Percentiles rank a stretch among this genome's conserved stretches.
Conservation (phyloP, 805 yeast species). For the Wickerhamomyces chaumierensis region DNA sequence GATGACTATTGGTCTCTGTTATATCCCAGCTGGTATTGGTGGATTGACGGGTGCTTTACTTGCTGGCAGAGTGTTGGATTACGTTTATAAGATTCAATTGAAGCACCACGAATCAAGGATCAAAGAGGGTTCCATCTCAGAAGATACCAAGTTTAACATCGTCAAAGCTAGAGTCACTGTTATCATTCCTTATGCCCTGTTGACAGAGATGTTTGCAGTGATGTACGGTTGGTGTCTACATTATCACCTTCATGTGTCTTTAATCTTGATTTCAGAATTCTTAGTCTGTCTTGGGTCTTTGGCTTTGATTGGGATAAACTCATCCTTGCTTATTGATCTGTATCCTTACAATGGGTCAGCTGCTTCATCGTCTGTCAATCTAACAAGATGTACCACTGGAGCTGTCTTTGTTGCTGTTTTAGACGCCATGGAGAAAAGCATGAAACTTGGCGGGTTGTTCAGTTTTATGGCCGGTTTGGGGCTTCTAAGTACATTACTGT, state of each 20-base stretch:
- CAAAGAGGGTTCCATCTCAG: conserved; percentile 12
- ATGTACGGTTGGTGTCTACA: conserved; percentile 67
- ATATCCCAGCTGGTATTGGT: conserved; percentile 60
- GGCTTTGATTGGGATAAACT: conserved; percentile 42
- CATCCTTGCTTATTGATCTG: conserved; percentile 61
- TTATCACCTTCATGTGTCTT: conserved; percentile 33
- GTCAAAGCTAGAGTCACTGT: conserved; percentile 42
- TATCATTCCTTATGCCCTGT: conserved; percentile 27
- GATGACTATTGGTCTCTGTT: conserved; percentile 54
- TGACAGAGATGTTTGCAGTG: conserved; percentile 28
- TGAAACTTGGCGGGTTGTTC: conserved; percentile 70
- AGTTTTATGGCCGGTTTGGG: conserved; percentile 55
- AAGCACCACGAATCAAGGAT: conserved; percentile 11
- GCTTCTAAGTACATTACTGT: conserved; percentile 12
- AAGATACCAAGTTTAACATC: conserved; percentile 32
- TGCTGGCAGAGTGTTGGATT: conserved; percentile 45
- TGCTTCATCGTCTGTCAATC: conserved; percentile 61
- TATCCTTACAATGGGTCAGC: conserved; percentile 62
- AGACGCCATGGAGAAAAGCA: conserved; percentile 39
- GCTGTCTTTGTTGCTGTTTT: conserved; percentile 65
- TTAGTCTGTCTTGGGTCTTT: conserved; percentile 46
- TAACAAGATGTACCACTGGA: conserved; percentile 60
- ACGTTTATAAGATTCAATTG: conserved; percentile 26
- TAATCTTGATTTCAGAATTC: conserved; percentile 46
- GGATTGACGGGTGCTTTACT: conserved; percentile 45